Evolutionary conservation across 2,329 filamentous ascomycete species (phyloP).

Genomic region (Myriosclerotinia scirpicola): DNA sequence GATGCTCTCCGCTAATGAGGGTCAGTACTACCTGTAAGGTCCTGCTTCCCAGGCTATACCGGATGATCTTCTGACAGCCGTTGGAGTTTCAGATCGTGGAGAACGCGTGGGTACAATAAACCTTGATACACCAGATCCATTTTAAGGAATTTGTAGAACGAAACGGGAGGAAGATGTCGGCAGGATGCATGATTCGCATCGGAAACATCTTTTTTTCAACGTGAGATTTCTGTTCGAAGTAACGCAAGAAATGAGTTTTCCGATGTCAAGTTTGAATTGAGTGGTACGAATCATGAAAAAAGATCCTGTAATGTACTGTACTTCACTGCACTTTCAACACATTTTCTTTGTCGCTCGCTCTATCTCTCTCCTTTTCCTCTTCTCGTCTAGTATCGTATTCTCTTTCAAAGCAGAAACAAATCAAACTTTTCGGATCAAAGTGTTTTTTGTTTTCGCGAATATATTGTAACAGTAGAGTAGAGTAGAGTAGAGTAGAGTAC

Average conservation of each 20-base stretch:
- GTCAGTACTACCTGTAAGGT: conserved; percentile 15
- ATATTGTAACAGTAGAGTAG: not conserved
- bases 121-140: conserved; percentile 25
- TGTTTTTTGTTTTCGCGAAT: conserved; percentile 4
- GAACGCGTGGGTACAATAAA: conserved; percentile 37
- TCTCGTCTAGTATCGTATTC: not conserved
- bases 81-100: conserved; percentile 37
- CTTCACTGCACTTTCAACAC: not conserved
- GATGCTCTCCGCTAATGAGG: conserved; percentile 14
- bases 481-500: not conserved
- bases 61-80: conserved; percentile 33
- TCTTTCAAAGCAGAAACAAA: conserved; percentile 1
- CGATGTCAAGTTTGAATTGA: conserved; percentile 22
- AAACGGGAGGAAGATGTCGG: conserved; percentile 31
- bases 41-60: conserved; percentile 19
- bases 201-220: conserved; percentile 25
- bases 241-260: conserved; percentile 18
- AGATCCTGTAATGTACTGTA: conserved; percentile 12
- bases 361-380: not conserved
- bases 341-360: conserved; percentile 14
- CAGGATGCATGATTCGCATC: conserved; percentile 29
- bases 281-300: conserved; percentile 10
- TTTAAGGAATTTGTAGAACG: conserved; percentile 29
- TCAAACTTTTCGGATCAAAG: conserved; percentile 3
- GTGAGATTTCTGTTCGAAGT: conserved; percentile 22